Evolutionary conservation across 306 rosid genomes (phyloP).

Genomic region (Hippophae gyantsensis): DNA sequence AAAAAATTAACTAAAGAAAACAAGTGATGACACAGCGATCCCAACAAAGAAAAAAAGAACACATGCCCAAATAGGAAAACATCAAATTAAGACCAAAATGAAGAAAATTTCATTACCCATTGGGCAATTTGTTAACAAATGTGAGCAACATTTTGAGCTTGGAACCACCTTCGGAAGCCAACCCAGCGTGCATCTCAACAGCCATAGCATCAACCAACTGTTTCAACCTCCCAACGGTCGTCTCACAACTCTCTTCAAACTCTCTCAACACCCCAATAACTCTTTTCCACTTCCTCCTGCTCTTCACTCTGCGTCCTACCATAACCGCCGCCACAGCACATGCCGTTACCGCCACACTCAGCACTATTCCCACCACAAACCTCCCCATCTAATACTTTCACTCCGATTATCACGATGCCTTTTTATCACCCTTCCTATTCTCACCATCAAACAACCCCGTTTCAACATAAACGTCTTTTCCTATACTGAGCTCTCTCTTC

Average conservation of each 20-base stretch:
- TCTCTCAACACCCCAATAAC: constrained; percentile 58
- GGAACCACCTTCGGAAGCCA: constrained; percentile 94
- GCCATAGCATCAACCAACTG: constrained; percentile 97
- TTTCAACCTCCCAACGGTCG: constrained; percentile 54
- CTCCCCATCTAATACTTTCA: constrained; percentile 44
- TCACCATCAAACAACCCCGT: constrained; percentile 45
- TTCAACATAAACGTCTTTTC: constrained; percentile 39
- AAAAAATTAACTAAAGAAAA: background rate
- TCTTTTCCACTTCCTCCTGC: constrained; percentile 68
- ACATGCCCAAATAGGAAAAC: background rate
- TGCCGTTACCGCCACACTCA: constrained; percentile 53
- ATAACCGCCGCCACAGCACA: constrained; percentile 71
- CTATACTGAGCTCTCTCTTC: background rate
- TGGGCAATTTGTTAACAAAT: constrained; percentile 70
- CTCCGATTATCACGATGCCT: constrained; percentile 32
- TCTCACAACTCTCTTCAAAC: constrained; percentile 60
- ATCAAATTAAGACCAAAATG: constrained; percentile 1
- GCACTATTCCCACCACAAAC: constrained; percentile 55
- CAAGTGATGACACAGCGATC: too few relatives aligned
- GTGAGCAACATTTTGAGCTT: constrained; percentile 97
- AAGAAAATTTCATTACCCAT: constrained; percentile 48
- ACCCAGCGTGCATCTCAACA: constrained; percentile 98
- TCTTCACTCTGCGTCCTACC: constrained; percentile 62
- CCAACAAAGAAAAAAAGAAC: background rate
- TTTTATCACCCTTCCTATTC: constrained; percentile 39